phyloP scores from a whole-genome alignment of 148 eudicot genomes.

The Chenopodium berlandieri region DNA sequence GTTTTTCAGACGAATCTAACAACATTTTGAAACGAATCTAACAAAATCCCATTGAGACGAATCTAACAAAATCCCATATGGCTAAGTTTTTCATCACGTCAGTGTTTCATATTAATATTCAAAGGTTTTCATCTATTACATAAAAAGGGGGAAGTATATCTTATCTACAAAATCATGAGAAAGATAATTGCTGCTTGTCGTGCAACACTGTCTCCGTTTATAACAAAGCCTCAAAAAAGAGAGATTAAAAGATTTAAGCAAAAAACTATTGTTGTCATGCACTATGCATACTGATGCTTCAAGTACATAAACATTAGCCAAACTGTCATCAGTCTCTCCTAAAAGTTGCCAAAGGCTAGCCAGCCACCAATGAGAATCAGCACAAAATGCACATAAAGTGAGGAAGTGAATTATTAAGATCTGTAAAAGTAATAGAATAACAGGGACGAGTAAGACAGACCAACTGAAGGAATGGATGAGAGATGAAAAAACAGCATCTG shows the following conservation, averaged over 20 bases:
- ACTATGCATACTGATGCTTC: background rate
- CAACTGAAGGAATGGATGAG: constrained; percentile 98
- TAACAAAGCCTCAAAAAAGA: background rate
- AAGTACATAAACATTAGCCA: background rate
- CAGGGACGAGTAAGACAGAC: constrained; percentile 47
- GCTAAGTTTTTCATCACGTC: too few species aligned
- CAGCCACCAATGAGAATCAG: background rate
- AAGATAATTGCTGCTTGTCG: background rate
- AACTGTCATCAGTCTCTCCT: background rate
- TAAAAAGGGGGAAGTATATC: background rate
- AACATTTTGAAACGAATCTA: too few species aligned
- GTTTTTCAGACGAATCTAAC: too few species aligned
- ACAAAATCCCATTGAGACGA: too few species aligned
- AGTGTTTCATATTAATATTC: too few species aligned
- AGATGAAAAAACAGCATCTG: constrained; percentile 93
- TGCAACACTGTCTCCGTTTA: background rate
- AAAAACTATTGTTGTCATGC: background rate
- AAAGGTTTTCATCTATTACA: too few species aligned
- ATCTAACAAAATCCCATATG: too few species aligned
- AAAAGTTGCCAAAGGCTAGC: background rate
- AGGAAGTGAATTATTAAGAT: background rate
- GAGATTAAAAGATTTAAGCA: background rate
- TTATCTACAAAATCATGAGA: background rate
- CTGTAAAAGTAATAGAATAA: constrained; percentile 1
- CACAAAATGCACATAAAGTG: background rate